Evolutionary conservation across 768 basidiomycete genomes (phyloP), one percentile per base, ranked within the genome.

Genomic region (Pleurotus ostreatus): DNA sequence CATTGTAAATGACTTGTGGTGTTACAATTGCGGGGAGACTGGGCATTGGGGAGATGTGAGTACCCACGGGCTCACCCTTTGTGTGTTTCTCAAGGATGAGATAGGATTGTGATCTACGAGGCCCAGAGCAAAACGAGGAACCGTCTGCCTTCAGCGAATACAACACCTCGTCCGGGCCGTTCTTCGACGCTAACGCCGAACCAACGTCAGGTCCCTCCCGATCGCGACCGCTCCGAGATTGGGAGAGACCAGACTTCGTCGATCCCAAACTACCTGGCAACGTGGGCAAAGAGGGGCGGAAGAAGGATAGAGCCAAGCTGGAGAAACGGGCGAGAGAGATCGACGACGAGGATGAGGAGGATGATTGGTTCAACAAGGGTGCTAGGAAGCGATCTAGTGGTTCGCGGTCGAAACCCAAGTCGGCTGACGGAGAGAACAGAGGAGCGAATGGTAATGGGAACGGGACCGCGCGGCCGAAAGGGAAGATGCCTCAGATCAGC

Each of bases 31-130:
- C 60, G 91, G 87, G 41, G 72, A 71, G 25, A 68, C 68, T 49
- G 90, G 88, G 3, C 91, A 93, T 68, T 80, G 87, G 66, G 91
- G 91, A 46, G 91, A 92, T 62, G 90, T 92, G 63, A 70, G 86
- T 74, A 20, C 23, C 37, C 52, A 34, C 30, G 30, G 11, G 8
- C 8, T 34, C 7, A 34, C 4, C 9, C 7, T 9, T 34, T 3
- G 30, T 34, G 8, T 34, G 9, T 34, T 34, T 34, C 9, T 34
- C 30, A 34, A 11, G 3, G 8, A 11, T 23, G 34, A 12, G 16
- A 54, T 60, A 89, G 88, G 85, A 90, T 63, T 90, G 88, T 56
- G 63, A 79, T 16, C 57, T 73, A 8, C 67, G 70, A 8, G 78
- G 73, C 60, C 66, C 65, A 16, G 62, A 62, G 46, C 78, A 77